These are phyloP conservation scores for Thalia dealbata DNA, from an alignment of 176 grass and related monocot species.

Conservation along the genomic window DNA sequence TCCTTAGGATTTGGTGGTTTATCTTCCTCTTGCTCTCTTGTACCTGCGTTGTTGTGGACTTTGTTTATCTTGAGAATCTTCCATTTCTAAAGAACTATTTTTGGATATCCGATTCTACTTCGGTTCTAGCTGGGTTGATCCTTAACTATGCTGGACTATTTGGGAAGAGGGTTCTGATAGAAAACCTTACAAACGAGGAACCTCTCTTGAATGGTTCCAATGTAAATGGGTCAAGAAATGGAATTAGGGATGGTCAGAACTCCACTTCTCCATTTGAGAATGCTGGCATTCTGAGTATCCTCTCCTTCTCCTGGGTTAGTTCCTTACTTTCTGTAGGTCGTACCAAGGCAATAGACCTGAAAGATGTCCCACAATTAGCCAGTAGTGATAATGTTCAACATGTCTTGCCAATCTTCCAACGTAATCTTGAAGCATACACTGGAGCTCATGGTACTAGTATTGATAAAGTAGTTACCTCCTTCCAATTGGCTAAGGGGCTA, in stretches of 20 bases:
- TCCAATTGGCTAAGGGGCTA: not conserved
- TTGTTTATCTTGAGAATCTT: not conserved
- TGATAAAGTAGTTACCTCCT: not conserved
- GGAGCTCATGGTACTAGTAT: not conserved
- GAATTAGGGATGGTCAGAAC: not conserved
- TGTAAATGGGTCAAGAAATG: not conserved
- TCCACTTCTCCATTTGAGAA: not conserved
- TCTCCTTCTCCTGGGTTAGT: conserved; percentile 14
- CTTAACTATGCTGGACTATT: not conserved
- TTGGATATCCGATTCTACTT: not conserved
- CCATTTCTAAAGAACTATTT: not conserved
- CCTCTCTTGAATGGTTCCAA: not conserved
- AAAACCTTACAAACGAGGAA: not conserved
- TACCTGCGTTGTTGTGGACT: not conserved
- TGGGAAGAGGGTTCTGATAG: not conserved
- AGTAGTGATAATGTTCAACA: not conserved
- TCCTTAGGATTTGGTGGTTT: conserved; percentile 11
- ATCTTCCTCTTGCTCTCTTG: conserved; percentile 10
- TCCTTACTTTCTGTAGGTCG: conserved; percentile 16
- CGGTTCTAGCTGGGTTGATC: not conserved
- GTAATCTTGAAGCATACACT: not conserved
- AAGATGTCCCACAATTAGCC: conserved; percentile 6
- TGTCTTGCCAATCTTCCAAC: not conserved
- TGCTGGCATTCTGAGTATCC: not conserved
- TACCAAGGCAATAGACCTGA: not conserved